Base-by-base conservation (phyloP, 2,329 filamentous ascomycete genomes). In the Alternaria incomplexa region DNA sequence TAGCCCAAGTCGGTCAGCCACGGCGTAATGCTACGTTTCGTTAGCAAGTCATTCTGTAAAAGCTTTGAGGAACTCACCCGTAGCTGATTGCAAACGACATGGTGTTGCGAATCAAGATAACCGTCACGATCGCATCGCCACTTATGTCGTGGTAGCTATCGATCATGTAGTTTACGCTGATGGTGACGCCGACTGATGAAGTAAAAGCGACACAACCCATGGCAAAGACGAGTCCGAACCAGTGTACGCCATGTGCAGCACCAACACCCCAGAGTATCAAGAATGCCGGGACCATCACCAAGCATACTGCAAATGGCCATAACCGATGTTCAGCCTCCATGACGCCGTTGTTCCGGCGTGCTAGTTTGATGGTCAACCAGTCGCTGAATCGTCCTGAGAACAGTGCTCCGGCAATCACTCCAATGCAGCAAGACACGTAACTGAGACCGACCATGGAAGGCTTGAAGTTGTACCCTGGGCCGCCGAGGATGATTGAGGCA, bases 191-290 rank as follows among this genome's bases (percentile, higher is more conserved):
- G 43, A 85, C 30, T 32, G 58, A 59, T 13, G 71, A 72, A 1
- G 68, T 70, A 15, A 72, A 73, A 1, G 71, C 71, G 4, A 74
- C 43, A 46, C 62, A 66, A 5, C 81, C 83, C 79, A 85, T 84
- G 1, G 82, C 83, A 30, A 85, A 80, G 4, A 86, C 74, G 6
- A 84, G 72, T 1, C 84, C 85, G 47, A 85, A 80, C 82, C 82
- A 84, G 47, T 85, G 84, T n/a, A 86, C 68, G 5, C 78, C 64
- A 32, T 84, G 79, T 45, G 82, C 82, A 3, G 85, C 83, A 6
- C 85, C 85, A 0, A 86, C 81, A 28, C 85, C 85, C 83, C 84
- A 86, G 2, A 85, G 72, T 43, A 86, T 79, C 5, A 85, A 73
- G 0, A 80, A 81, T 10, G 76, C 79, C 0, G 84, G 83, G 6